Conservation (phyloP, 2,329 filamentous ascomycete species). For the Trichoderma simmonsii region DNA sequence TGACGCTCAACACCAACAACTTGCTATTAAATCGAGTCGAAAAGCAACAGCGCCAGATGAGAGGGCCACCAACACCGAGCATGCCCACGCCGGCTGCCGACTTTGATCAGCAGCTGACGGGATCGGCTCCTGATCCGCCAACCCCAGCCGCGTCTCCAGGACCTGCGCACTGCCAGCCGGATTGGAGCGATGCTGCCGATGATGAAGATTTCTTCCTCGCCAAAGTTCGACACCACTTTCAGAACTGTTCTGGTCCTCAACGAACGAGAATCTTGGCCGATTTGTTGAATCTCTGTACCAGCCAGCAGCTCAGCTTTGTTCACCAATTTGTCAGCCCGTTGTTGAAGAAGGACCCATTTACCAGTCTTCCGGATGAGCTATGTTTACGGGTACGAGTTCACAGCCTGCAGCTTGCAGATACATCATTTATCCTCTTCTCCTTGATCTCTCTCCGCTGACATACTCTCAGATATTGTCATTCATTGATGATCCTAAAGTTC, state of each 20-base stretch:
- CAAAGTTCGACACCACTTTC: constrained; percentile 77
- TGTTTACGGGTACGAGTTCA: constrained; percentile 70
- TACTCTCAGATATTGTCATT: constrained; percentile 77
- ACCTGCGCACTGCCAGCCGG: constrained; percentile 58
- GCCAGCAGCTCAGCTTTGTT: constrained; percentile 91
- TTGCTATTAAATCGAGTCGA: constrained; percentile 47
- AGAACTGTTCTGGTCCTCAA: constrained; percentile 70
- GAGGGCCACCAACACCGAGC: constrained; percentile 63
- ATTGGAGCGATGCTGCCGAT: constrained; percentile 75
- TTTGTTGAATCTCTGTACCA: constrained; percentile 89
- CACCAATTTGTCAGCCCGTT: constrained; percentile 92
- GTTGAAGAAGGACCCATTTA: constrained; percentile 94
- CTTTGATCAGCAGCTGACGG: constrained; percentile 59
- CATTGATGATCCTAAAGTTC: constrained; percentile 92
- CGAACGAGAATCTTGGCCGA: constrained; percentile 81
- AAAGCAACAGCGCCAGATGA: constrained; percentile 45
- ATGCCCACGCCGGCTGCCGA: constrained; percentile 63
- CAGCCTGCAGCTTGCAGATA: background rate
- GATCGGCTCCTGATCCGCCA: constrained; percentile 61
- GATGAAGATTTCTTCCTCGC: constrained; percentile 80
- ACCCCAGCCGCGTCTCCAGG: constrained; percentile 65
- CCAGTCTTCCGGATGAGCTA: constrained; percentile 84
- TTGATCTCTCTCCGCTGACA: background rate
- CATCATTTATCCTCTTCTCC: background rate
- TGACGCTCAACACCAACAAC: constrained; percentile 51